Percentiles rank a stretch among this genome's conserved stretches.
Evolutionary conservation across 208 protist species (phyloP).

Genomic region (Leishmania lainsoni): DNA sequence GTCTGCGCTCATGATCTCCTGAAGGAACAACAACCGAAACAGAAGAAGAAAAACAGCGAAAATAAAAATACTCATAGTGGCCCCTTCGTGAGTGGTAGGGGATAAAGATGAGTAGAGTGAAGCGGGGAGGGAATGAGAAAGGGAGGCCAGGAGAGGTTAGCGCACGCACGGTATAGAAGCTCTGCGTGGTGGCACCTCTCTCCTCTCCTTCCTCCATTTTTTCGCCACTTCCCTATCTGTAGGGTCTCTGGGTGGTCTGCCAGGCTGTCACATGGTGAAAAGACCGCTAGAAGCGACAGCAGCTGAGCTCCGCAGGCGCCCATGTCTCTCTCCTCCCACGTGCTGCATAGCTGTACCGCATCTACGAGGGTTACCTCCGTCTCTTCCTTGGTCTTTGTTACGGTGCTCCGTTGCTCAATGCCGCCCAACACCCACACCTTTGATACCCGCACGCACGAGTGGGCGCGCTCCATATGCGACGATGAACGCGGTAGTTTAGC

Average conservation of each 20-base stretch:
- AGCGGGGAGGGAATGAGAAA: not conserved
- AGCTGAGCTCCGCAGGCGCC: not conserved
- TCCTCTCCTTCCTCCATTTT: not conserved
- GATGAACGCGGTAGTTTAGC: not conserved
- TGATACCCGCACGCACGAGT: no score
- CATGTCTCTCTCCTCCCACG: not conserved
- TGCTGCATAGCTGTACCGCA: not conserved
- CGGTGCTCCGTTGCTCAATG: conserved; percentile 1
- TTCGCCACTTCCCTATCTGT: not conserved
- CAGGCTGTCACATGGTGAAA: not conserved
- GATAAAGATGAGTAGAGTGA: not conserved
- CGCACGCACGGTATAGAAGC: not conserved
- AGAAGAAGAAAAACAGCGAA: not conserved
- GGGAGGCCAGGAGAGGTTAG: not conserved
- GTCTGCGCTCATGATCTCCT: no score
- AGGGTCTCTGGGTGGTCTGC: not conserved
- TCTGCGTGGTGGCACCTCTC: not conserved
- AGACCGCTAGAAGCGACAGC: not conserved
- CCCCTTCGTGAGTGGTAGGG: not conserved
- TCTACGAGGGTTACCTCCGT: not conserved
- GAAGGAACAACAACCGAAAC: not conserved
- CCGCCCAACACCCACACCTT: not conserved
- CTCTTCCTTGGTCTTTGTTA: not conserved
- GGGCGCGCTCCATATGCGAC: not conserved
- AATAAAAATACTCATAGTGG: not conserved